Conservation (phyloP, 805 yeast genomes). For the Candida railenensis region DNA sequence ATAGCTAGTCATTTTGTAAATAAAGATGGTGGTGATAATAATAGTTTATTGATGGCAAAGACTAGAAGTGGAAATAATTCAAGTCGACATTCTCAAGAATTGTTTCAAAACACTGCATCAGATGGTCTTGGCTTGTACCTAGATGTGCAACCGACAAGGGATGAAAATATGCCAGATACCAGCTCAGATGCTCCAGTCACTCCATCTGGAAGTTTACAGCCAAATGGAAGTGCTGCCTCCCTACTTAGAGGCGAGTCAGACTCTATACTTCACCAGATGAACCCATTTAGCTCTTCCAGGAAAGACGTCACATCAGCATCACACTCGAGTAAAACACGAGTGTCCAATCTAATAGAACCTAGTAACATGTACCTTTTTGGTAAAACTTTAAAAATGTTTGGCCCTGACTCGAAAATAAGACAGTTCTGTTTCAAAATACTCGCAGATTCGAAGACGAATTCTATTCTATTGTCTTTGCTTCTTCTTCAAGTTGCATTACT, state of each 20-base stretch:
- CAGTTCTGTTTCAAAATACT: conserved; percentile 27
- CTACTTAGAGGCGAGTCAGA: too few species aligned
- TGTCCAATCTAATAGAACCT: not conserved
- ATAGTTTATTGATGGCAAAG: not conserved
- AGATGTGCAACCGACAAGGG: not conserved
- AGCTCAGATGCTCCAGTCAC: too few species aligned
- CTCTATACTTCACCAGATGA: too few species aligned
- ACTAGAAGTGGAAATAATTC: not conserved
- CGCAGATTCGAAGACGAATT: conserved; percentile 28
- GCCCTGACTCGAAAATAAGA: conserved; percentile 30
- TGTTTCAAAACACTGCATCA: not conserved
- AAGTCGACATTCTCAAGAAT: not conserved
- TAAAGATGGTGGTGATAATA: not conserved
- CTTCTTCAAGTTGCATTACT: conserved; percentile 50
- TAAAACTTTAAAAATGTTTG: conserved; percentile 29
- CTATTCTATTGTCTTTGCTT: conserved; percentile 39
- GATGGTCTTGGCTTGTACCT: conserved; percentile 1
- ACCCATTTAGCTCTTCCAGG: too few species aligned
- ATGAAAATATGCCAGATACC: too few species aligned
- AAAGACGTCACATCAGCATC: too few species aligned
- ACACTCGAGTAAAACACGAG: too few species aligned
- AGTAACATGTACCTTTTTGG: conserved; percentile 30
- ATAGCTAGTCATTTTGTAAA: not conserved
- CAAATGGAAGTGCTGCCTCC: too few species aligned
- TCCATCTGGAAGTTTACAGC: too few species aligned